Evolutionary conservation across 2,329 filamentous ascomycete genomes (phyloP).

Genomic region (Phoma herbarum): DNA sequence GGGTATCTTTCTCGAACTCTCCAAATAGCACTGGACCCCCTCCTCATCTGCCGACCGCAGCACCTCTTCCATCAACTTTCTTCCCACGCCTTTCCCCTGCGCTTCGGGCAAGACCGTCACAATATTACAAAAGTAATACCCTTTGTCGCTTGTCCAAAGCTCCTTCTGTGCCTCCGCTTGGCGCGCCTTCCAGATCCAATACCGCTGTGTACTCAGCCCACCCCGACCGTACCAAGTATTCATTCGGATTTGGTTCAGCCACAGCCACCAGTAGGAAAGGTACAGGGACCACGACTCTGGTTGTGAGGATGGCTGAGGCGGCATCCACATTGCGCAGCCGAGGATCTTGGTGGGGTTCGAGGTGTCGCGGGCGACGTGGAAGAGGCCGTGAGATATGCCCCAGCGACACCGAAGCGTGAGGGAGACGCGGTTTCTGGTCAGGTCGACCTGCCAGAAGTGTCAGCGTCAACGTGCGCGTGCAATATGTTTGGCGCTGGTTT

Average conservation of each 20-base stretch:
- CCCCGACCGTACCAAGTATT: slow-evolving; percentile 74
- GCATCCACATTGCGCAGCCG: slow-evolving; percentile 77
- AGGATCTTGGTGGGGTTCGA: slow-evolving; percentile 62
- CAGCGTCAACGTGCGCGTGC: neutral
- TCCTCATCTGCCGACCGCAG: slow-evolving; percentile 70
- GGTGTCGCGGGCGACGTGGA: slow-evolving; percentile 73
- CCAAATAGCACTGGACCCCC: slow-evolving; percentile 72
- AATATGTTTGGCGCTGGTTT: slow-evolving; percentile 10
- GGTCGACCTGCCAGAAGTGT: slow-evolving; percentile 60
- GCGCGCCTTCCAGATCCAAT: slow-evolving; percentile 75
- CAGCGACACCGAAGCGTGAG: slow-evolving; percentile 72
- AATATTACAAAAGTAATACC: slow-evolving; percentile 81
- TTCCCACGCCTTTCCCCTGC: slow-evolving; percentile 73
- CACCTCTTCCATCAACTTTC: slow-evolving; percentile 69
- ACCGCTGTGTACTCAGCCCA: slow-evolving; percentile 72
- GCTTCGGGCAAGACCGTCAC: slow-evolving; percentile 72
- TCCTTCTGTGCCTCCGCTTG: slow-evolving; percentile 69
- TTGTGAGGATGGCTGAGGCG: slow-evolving; percentile 60
- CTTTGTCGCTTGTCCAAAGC: slow-evolving; percentile 71
- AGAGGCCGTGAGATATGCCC: slow-evolving; percentile 74
- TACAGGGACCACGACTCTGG: slow-evolving; percentile 69
- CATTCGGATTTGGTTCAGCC: slow-evolving; percentile 70
- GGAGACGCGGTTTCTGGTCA: slow-evolving; percentile 68
- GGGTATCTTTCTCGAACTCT: slow-evolving; percentile 72
- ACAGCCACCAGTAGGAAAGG: slow-evolving; percentile 71